phyloP scores from a whole-genome alignment of 2,329 filamentous ascomycete genomes.

The Nemania bipapillata region DNA sequence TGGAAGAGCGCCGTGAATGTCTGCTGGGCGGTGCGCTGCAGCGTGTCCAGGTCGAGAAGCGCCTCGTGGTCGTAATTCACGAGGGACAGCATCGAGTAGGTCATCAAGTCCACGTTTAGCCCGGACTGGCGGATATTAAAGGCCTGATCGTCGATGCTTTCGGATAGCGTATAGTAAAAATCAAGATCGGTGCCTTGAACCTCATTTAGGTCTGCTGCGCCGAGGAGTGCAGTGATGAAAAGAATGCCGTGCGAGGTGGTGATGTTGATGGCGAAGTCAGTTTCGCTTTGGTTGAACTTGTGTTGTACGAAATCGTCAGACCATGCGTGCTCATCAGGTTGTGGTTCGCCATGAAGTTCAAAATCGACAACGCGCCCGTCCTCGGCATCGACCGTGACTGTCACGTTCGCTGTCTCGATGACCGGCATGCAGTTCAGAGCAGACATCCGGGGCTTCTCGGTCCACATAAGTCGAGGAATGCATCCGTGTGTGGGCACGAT shows the following conservation, averaged over 20 bases:
- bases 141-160: slow-evolving; percentile 10
- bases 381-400: slow-evolving; percentile 5
- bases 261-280: slow-evolving; percentile 2
- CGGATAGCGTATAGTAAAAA: not conserved
- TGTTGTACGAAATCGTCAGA: slow-evolving; percentile 8
- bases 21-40: slow-evolving; percentile 2
- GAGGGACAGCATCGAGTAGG: slow-evolving; percentile 13
- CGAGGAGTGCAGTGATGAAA: slow-evolving; percentile 9
- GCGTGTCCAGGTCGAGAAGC: slow-evolving; percentile 4
- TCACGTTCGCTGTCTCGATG: slow-evolving; percentile 8
- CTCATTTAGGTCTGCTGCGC: slow-evolving; percentile 4
- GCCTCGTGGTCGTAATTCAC: slow-evolving; percentile 16
- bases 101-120: slow-evolving; percentile 14
- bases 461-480: not conserved
- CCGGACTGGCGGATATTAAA: slow-evolving; percentile 4
- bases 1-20: slow-evolving; percentile 13
- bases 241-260: slow-evolving; percentile 5
- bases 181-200: slow-evolving; percentile 10
- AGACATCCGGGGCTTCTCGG: slow-evolving; percentile 6
- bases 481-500: not conserved
- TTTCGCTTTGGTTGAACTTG: not conserved
- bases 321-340: slow-evolving; percentile 1
- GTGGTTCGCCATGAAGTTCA: not conserved
- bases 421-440: slow-evolving; percentile 15
- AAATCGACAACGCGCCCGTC: not conserved